Percentiles rank a stretch among this genome's conserved stretches.
These are phyloP conservation scores for Cercospora sp. DNA, from an alignment of 2,329 filamentous ascomycete genomes.

Conservation along the genomic window DNA sequence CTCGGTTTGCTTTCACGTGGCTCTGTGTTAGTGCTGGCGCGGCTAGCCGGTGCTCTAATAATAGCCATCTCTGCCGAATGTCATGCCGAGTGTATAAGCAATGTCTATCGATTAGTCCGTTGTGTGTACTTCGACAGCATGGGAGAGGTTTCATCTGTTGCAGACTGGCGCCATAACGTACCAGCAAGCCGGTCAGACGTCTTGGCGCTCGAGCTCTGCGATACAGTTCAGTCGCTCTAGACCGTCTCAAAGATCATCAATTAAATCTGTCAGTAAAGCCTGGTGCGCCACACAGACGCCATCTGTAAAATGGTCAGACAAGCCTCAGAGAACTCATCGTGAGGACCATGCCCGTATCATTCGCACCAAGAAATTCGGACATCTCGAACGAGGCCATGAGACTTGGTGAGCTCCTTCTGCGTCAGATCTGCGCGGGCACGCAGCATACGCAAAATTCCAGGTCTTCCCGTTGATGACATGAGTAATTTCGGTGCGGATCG, in stretches of 20 bases:
- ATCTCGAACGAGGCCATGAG: not conserved
- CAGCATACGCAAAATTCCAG: not conserved
- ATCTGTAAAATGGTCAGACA: not conserved
- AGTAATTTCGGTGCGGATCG: not conserved
- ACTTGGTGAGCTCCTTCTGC: not conserved
- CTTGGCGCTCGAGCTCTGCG: not conserved
- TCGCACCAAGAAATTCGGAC: not conserved
- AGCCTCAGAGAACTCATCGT: not conserved
- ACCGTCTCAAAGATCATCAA: not conserved
- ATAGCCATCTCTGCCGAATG: not conserved
- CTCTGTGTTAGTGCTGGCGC: not conserved
- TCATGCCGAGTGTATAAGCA: not conserved
- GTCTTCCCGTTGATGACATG: not conserved
- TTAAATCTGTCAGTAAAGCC: not conserved
- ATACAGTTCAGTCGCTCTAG: not conserved
- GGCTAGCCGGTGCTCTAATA: not conserved
- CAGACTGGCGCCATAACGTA: not conserved
- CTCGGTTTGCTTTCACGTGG: not conserved
- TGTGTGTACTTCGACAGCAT: not conserved
- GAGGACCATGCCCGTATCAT: not conserved
- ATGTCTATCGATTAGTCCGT: not conserved
- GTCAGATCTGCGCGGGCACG: not conserved
- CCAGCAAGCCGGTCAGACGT: not conserved
- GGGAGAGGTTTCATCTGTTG: not conserved
- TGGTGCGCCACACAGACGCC: not conserved